Evolutionary conservation across 495 filamentous ascomycete genomes (phyloP), one percentile per base, ranked within the genome.

Genomic region (Geopyxis carbonaria): DNA sequence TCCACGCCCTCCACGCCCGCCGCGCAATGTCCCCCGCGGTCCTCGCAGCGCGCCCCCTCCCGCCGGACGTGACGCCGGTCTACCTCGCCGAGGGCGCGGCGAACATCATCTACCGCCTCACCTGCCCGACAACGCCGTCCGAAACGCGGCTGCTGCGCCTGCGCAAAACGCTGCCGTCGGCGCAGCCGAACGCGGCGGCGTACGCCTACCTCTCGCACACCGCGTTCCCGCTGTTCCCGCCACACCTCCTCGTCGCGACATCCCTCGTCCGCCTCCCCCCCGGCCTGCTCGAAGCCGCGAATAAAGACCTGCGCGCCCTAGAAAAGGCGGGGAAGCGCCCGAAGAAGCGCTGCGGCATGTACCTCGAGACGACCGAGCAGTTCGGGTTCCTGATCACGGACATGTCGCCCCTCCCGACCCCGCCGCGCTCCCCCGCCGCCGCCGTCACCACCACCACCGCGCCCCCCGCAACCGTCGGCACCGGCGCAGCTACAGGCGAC

Each of bases 331-430:
- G n/a, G 0, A 41, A 28, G 15, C 45, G 53, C 0, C 35, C 48
- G 0, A 23, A 14, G 5, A 56, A 55, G 27, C 33, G 52, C 8
- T 22, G 4, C 0, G 52, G 53, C 0, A 21, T 56, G 19, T 56
- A 51, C 14, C 42, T 56, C 2, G 53, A 56, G 15, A 35, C 43
- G 5, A 33, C 23, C 6, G 65, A 66, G 14, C 67, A 76, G 40
- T 70, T 73, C 43, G 85, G 75, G 0, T 64, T 86, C 34, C 59
- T 94, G 0, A 65, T 94, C 24, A 76, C 75, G 24, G 80, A 93
- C 48, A 93, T 95, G 86, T 73, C 70, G 0, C 58, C 66, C 4
- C 51, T 44, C 20, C 50, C 46, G 8, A n/a, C n/a, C n/a, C n/a
- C n/a, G n/a, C 38, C 43, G 8, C 14, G 30, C 7, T 22, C 22